A percentile compares a stretch with the other conserved stretches of the same genome.
These are phyloP conservation scores for Blastomyces gilchristii DNA, from an alignment of 2,329 filamentous ascomycete genomes.

Conservation along the genomic window DNA sequence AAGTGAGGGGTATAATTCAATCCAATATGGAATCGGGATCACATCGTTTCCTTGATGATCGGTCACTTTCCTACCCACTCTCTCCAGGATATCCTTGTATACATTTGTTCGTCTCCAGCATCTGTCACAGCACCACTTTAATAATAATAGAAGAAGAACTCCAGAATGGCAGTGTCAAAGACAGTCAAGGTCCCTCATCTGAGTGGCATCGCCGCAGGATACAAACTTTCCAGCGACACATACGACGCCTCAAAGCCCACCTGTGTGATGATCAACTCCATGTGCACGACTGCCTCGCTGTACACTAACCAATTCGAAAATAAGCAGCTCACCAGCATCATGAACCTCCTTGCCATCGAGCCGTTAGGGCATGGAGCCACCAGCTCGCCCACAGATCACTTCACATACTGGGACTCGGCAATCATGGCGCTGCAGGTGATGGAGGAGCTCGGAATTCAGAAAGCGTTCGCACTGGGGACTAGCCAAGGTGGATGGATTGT, in stretches of 20 bases:
- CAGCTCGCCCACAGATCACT: conserved; percentile 35
- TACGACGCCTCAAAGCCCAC: conserved; percentile 45
- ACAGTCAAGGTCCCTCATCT: conserved; percentile 41
- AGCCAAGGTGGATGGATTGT: conserved; percentile 47
- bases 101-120: not conserved
- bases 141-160: not conserved
- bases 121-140: not conserved
- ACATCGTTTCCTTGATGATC: no score
- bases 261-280: conserved; percentile 42
- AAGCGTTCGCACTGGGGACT: conserved; percentile 41
- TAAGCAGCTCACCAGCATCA: conserved; percentile 24
- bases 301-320: conserved; percentile 35
- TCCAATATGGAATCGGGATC: no score
- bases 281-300: conserved; percentile 41
- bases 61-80: no score
- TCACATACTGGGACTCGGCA: conserved; percentile 47
- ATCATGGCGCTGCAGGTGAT: conserved; percentile 47
- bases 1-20: no score
- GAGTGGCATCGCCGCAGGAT: conserved; percentile 41
- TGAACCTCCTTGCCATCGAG: conserved; percentile 47
- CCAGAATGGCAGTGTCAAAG: conserved; percentile 15
- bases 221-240: conserved; percentile 35
- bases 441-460: conserved; percentile 38
- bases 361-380: conserved; percentile 45
- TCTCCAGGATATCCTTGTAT: not conserved